These are phyloP conservation scores for Fraxinus excelsior DNA, from an alignment of 257 asterid species.

Conservation along the genomic window DNA sequence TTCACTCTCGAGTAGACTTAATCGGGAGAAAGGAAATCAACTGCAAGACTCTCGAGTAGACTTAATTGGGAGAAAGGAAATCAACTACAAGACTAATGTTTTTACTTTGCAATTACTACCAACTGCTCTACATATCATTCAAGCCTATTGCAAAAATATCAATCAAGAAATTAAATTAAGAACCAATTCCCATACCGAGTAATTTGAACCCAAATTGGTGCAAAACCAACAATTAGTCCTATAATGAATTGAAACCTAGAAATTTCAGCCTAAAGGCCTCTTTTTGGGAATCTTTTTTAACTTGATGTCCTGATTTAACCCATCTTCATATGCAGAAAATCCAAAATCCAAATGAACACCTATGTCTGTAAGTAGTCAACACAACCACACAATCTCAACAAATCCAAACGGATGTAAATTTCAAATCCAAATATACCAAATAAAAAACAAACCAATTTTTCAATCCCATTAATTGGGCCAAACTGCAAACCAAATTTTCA, in stretches of 20 bases:
- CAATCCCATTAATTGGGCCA: too few species aligned
- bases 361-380: too few species aligned
- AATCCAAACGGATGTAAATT: too few species aligned
- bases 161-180: slow-evolving; percentile 12
- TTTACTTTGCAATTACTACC: slow-evolving; percentile 21
- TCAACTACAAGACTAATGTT: slow-evolving; percentile 1
- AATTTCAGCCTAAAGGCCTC: not conserved
- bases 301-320: slow-evolving; percentile 20
- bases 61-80: slow-evolving; percentile 22
- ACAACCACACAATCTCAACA: too few species aligned
- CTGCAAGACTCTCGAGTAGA: too few species aligned
- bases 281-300: too few species aligned
- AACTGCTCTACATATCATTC: slow-evolving; percentile 27
- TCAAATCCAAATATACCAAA: too few species aligned
- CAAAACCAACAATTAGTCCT: slow-evolving; percentile 11
- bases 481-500: too few species aligned
- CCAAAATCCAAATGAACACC: slow-evolving; percentile 38
- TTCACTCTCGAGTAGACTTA: too few species aligned
- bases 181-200: not conserved
- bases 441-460: too few species aligned
- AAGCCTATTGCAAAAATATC: slow-evolving; percentile 20
- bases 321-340: slow-evolving; percentile 29
- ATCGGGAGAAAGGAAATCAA: too few species aligned
- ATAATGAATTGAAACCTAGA: slow-evolving; percentile 18
- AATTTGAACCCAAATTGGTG: slow-evolving; percentile 1